These are phyloP conservation scores for Epichloe aotearoae DNA, from an alignment of 2,329 filamentous ascomycete genomes.

Conservation along the genomic window DNA sequence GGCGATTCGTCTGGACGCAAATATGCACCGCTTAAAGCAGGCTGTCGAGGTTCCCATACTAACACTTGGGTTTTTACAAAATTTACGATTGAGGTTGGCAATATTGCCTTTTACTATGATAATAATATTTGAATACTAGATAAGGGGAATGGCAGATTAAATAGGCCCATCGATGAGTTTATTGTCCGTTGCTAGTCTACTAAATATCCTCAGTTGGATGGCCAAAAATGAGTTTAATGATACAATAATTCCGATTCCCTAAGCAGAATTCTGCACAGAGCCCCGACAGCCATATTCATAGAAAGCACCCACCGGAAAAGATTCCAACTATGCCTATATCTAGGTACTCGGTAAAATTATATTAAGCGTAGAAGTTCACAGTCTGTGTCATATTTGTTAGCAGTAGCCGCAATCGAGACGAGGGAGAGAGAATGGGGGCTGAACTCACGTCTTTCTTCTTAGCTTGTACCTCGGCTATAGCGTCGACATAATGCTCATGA, in stretches of 20 bases:
- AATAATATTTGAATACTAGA: too few species aligned
- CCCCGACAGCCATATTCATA: not conserved
- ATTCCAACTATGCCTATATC: not conserved
- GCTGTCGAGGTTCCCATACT: too few species aligned
- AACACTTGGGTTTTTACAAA: too few species aligned
- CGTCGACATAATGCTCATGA: slow-evolving; percentile 97
- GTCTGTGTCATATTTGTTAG: slow-evolving; percentile 24
- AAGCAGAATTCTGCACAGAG: not conserved
- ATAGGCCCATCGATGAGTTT: not conserved
- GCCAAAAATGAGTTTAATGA: not conserved
- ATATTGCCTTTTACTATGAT: too few species aligned
- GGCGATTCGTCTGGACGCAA: too few species aligned
- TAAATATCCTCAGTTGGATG: not conserved
- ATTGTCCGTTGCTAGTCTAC: not conserved
- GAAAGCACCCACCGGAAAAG: not conserved
- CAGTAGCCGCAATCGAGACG: not conserved
- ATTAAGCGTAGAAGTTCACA: slow-evolving; percentile 42
- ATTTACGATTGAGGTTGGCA: too few species aligned
- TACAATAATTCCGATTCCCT: not conserved
- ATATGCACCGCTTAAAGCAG: too few species aligned
- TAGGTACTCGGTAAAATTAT: not conserved
- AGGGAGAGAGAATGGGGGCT: too few species aligned
- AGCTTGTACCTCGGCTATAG: slow-evolving; percentile 87
- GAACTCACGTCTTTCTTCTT: slow-evolving; percentile 77
- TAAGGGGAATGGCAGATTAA: too few species aligned